Evolutionary conservation across 345 rosid species (phyloP), one percentile per base, ranked within the genome.

Genomic region (Gynandropsis gynandra): DNA sequence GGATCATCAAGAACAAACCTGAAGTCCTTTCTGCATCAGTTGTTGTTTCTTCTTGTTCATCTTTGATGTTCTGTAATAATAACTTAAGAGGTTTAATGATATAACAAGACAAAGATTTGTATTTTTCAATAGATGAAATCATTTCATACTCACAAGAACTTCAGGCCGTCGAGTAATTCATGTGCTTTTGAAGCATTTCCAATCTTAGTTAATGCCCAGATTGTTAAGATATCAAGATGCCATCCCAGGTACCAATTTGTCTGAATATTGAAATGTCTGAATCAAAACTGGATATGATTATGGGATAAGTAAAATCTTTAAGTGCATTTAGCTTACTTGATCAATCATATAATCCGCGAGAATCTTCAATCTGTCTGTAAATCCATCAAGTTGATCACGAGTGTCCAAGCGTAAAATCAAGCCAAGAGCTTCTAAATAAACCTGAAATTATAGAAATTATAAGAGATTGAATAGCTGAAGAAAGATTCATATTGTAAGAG

Each of bases 1-100:
- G n/a, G n/a, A 24, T 24, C 29, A 56, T 54, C 15, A 0, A 32
- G 56, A 61, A 74, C 78, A 71, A 54, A 87, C 98, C 95, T 53
- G 68, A 47, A 87, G 54, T 62, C 74, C 95, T 56, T 43, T 65
- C 72, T 71, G 83, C 92, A 87, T 79, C 60, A 62, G n/a, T 46
- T 72, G 68, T 59, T 80, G 95, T 76, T 83, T 87, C 79, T 87
- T 90, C 75, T 70, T 63, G 63, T 48, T 76, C 95, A 79, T 82
- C 68, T 27, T 74, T 1, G 70, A 73, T 38, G 77, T 17, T 67
- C 96, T 90, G 65, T 65, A 70, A 15, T 62, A 58, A 44, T 16
- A 45, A 42, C 54, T 37, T 56, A 58, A 12, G 58, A 0, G 50
- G 37, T 33, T 34, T 24, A 12, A 18, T 42, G 6, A 5, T 24